Conservation (phyloP, 345 rosid species). For the Lumnitzera racemosa region DNA sequence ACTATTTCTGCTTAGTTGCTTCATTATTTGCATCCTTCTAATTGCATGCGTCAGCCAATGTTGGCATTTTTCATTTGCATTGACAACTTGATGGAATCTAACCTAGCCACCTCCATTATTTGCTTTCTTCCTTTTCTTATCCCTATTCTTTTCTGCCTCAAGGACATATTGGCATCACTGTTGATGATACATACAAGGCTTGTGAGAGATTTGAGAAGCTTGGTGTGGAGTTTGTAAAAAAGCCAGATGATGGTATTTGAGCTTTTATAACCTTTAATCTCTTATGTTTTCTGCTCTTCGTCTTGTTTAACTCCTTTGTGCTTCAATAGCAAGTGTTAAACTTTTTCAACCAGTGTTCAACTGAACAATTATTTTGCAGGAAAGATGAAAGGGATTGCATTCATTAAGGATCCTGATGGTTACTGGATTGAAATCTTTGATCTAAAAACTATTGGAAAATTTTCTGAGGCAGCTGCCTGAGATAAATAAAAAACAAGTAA, state of each 20-base stretch:
- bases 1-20: no score
- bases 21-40: no score
- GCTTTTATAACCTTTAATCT: background rate
- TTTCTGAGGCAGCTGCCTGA: conserved; percentile 34
- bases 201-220: conserved; percentile 82
- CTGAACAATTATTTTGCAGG: conserved; percentile 31
- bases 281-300: no score
- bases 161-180: conserved; percentile 96
- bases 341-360: no score
- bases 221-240: conserved; percentile 93
- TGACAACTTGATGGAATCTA: no score
- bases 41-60: no score
- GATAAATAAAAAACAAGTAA: background rate
- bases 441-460: conserved; percentile 44
- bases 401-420: conserved; percentile 97
- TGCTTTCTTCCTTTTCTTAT: background rate
- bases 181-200: conserved; percentile 88
- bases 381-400: conserved; percentile 85
- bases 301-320: no score
- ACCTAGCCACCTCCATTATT: no score
- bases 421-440: conserved; percentile 96
- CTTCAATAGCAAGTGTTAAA: no score
- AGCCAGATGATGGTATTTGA: conserved; percentile 59
- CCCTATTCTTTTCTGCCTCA: conserved; percentile 7
- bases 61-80: no score